These are phyloP conservation scores for Fusarium coicis DNA, from an alignment of 2,329 filamentous ascomycete species.

Conservation along the genomic window DNA sequence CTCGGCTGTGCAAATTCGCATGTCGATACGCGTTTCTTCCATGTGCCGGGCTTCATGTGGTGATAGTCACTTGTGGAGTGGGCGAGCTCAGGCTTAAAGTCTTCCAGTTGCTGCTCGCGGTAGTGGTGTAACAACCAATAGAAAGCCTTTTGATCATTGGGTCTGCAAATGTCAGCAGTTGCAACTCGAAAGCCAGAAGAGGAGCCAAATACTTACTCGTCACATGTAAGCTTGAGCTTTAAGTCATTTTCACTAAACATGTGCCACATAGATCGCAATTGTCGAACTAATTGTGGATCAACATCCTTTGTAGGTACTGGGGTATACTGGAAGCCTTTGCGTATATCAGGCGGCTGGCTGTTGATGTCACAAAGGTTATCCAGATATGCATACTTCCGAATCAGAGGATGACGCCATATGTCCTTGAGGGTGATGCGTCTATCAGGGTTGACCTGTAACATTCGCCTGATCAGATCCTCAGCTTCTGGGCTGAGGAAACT, in stretches of 20 bases:
- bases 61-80: slow-evolving; percentile 94
- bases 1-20: slow-evolving; percentile 65
- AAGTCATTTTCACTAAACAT: slow-evolving; percentile 79
- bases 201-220: slow-evolving; percentile 63
- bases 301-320: slow-evolving; percentile 73
- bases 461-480: slow-evolving; percentile 79
- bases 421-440: slow-evolving; percentile 81
- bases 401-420: slow-evolving; percentile 88
- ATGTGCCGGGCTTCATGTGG: slow-evolving; percentile 70
- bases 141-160: slow-evolving; percentile 93
- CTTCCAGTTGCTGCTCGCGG: slow-evolving; percentile 84
- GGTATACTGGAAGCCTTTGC: slow-evolving; percentile 71
- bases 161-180: slow-evolving; percentile 58
- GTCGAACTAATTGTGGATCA: slow-evolving; percentile 83
- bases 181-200: background rate
- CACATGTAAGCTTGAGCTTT: slow-evolving; percentile 71
- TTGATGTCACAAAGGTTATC: slow-evolving; percentile 70
- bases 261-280: slow-evolving; percentile 92
- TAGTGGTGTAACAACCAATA: slow-evolving; percentile 88
- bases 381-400: slow-evolving; percentile 83
- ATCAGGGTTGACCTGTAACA: slow-evolving; percentile 82
- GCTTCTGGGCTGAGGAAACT: slow-evolving; percentile 73
- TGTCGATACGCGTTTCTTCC: slow-evolving; percentile 71
- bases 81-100: slow-evolving; percentile 83
- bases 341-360: slow-evolving; percentile 64